These are phyloP conservation scores for Erucastrum elatum DNA, from an alignment of 345 rosid genomes.

Conservation along the genomic window DNA sequence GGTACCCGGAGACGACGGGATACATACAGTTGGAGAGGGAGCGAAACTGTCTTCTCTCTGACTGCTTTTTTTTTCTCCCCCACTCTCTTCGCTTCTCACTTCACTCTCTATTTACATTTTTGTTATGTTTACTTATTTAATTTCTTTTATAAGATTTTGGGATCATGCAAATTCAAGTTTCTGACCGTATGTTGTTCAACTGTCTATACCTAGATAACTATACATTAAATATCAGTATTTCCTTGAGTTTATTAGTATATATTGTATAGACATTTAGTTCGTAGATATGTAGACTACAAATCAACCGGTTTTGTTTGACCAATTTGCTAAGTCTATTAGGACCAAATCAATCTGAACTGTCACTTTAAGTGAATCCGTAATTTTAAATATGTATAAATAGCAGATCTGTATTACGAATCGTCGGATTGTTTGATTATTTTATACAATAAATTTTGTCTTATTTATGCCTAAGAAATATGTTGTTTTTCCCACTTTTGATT, in stretches of 20 bases:
- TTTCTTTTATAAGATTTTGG: slow-evolving; percentile 27
- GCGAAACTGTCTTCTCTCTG: slow-evolving; percentile 31
- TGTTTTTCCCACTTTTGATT: background rate
- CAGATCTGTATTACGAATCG: background rate
- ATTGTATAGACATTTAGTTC: background rate
- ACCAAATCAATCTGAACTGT: background rate
- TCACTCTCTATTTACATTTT: slow-evolving; percentile 12
- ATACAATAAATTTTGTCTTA: background rate
- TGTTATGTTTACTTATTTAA: background rate
- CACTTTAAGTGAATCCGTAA: background rate
- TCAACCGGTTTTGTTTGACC: background rate
- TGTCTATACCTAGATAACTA: slow-evolving; percentile 10
- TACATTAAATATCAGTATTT: slow-evolving; percentile 25
- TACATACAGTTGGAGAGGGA: slow-evolving; percentile 47
- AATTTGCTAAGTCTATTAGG: background rate
- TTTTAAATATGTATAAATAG: background rate
- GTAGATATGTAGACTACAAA: background rate
- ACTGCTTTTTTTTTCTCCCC: slow-evolving; percentile 34
- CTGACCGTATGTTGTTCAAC: slow-evolving; percentile 33
- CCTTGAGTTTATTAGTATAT: background rate
- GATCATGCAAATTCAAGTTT: slow-evolving; percentile 32
- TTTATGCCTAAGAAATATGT: background rate
- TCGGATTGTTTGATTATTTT: background rate
- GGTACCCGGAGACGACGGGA: slow-evolving; percentile 67
- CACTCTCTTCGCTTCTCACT: slow-evolving; percentile 36